Evolutionary conservation across 129 eudicot genomes (phyloP).

Genomic region (Helianthus tuberosus): DNA sequence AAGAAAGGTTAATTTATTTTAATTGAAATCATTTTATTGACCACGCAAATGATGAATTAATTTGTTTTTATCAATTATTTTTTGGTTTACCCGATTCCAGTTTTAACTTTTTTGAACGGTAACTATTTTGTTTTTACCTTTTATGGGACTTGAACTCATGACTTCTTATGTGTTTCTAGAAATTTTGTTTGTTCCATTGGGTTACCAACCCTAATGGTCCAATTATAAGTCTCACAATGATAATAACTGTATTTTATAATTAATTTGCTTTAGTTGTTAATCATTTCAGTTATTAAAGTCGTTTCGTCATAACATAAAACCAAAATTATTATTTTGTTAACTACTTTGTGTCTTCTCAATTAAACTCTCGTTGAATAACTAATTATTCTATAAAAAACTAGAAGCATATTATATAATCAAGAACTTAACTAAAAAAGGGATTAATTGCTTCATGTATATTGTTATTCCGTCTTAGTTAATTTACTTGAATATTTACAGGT

Average conservation of each 20-base stretch:
- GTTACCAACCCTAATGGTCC: no score
- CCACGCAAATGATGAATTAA: no score
- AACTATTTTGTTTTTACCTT: no score
- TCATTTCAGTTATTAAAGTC: neutral
- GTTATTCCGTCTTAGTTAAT: neutral
- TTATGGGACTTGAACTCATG: no score
- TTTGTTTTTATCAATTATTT: no score
- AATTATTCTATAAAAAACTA: neutral
- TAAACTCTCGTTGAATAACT: no score
- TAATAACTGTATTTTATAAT: neutral
- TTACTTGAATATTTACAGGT: conserved; percentile 48
- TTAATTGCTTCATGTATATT: neutral
- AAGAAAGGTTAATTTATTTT: neutral
- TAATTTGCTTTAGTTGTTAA: neutral
- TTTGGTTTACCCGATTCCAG: no score
- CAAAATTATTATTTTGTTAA: neutral
- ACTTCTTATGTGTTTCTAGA: neutral
- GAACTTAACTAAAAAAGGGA: neutral
- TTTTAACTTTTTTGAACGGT: no score
- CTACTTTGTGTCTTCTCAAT: neutral
- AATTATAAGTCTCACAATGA: neutral
- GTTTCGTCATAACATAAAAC: neutral
- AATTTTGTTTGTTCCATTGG: neutral
- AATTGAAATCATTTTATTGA: no score
- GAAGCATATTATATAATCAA: neutral